Conservation (phyloP, 768 basidiomycete species). For the Russula brevipes region DNA sequence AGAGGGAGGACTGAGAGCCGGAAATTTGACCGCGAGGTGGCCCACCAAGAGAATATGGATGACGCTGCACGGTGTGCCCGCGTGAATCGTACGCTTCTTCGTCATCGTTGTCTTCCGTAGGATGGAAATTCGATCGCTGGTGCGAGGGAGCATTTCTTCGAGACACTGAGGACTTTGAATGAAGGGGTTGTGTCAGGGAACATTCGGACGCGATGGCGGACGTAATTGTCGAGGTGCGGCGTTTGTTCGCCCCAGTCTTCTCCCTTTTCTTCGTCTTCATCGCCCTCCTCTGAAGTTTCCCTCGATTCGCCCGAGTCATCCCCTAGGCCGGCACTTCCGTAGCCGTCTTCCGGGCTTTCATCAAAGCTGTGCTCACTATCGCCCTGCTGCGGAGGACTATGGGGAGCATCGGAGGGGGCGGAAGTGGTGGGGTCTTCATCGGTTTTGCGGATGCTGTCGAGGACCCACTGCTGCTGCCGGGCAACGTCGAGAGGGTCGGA, state of each 20-base stretch:
- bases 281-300: conserved; percentile 7
- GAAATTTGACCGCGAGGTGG: conserved; percentile 15
- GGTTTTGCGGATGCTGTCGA: conserved; percentile 19
- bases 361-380: background rate
- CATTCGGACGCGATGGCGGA: background rate
- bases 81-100: conserved; percentile 7
- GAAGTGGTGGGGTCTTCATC: background rate
- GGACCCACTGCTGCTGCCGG: conserved; percentile 21
- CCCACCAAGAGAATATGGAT: conserved; percentile 6
- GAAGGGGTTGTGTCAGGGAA: background rate
- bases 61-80: background rate
- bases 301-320: background rate
- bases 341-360: conserved; percentile 3
- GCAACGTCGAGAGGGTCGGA: conserved; percentile 11
- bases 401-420: background rate
- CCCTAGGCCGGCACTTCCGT: background rate
- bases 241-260: conserved; percentile 6
- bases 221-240: conserved; percentile 6
- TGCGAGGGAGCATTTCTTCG: conserved; percentile 9
- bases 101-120: conserved; percentile 6
- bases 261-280: background rate
- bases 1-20: conserved; percentile 2
- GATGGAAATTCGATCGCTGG: conserved; percentile 12
- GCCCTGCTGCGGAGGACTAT: background rate
- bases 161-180: conserved; percentile 13